phyloP scores from a whole-genome alignment of 1,139 yeast genomes.

The Yamadazyma oceani region DNA sequence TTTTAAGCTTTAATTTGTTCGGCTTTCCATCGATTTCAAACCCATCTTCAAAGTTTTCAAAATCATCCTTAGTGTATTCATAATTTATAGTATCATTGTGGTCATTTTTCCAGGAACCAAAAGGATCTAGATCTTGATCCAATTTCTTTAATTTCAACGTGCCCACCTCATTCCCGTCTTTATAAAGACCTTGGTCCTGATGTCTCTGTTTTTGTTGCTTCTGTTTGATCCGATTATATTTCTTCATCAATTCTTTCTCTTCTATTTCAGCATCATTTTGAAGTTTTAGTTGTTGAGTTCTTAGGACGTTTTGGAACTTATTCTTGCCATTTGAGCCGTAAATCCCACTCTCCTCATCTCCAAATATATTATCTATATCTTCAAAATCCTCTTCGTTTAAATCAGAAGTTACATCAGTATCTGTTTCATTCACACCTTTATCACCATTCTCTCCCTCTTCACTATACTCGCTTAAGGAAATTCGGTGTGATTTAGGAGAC shows the following conservation, averaged over 20 bases:
- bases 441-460: conserved; percentile 16
- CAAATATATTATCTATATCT: conserved; percentile 41
- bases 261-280: conserved; percentile 38
- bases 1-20: conserved; percentile 16
- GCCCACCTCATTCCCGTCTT: conserved; percentile 14
- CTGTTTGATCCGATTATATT: conserved; percentile 17
- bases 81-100: conserved; percentile 37
- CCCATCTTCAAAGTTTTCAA: conserved; percentile 43
- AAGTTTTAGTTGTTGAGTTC: conserved; percentile 27
- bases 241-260: conserved; percentile 29
- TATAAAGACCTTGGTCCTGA: not conserved
- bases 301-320: conserved; percentile 21
- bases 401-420: conserved; percentile 43
- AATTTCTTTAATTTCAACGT: conserved; percentile 36
- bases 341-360: conserved; percentile 39
- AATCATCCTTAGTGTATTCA: conserved; percentile 40
- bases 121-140: conserved; percentile 22
- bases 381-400: conserved; percentile 44
- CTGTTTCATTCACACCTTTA: conserved; percentile 21
- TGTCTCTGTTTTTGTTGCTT: conserved; percentile 14
- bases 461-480: conserved; percentile 36
- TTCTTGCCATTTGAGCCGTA: conserved; percentile 18
- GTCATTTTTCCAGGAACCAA: conserved; percentile 19
- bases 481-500: conserved; percentile 13
- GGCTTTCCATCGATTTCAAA: conserved; percentile 16